Evolutionary conservation across 2,329 filamentous ascomycete species (phyloP), one percentile per base, ranked within the genome.

Genomic region (Hypoxylon sp.): DNA sequence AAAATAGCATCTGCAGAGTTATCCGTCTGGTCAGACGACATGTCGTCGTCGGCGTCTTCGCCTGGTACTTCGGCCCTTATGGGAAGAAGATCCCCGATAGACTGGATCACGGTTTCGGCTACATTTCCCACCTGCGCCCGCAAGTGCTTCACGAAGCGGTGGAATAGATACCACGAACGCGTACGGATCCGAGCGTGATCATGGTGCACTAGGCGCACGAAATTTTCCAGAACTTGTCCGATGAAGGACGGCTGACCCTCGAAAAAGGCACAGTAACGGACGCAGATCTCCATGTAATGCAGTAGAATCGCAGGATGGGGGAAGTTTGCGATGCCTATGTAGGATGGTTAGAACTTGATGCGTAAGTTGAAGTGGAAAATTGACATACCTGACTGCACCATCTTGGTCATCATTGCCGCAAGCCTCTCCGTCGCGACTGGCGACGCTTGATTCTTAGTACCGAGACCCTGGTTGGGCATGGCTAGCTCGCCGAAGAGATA

Each of bases 221-320:
- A 98, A 71, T 89, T 92, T 70, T 97, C 92, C 37, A 99, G 81
- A 1, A 95, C 92, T 63, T 88, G 89, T 1, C 91, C 91, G 46
- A 98, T 96, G 59, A 91, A 88, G 18, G 88, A 81, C 24, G 87
- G 82, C 70, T 97, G 90, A 53, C 87, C 86, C 71, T 98, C 93
- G 72, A 99, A 98, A 74, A 97, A 96, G 23, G 88, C 85, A 72
- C 89, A 91, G 76, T 99, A 99, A 47, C 95, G 88, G 52, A 97
- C 93, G 73, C 93, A 97, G 29, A 97, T 96, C 74, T 99, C 95
- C 93, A 99, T 97, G 72, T 96, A 99, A 76, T 97, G 92, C 18
- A 99, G 81, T 63, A 97, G 86, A 48, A 97, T 93, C 13, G 93
- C 92, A 1, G 95, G 94, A 72, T 98, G 95, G 13, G 88, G 87